phyloP scores from a whole-genome alignment of 1,284 basidiomycete species.

The Cryptococcus amylolentus region DNA sequence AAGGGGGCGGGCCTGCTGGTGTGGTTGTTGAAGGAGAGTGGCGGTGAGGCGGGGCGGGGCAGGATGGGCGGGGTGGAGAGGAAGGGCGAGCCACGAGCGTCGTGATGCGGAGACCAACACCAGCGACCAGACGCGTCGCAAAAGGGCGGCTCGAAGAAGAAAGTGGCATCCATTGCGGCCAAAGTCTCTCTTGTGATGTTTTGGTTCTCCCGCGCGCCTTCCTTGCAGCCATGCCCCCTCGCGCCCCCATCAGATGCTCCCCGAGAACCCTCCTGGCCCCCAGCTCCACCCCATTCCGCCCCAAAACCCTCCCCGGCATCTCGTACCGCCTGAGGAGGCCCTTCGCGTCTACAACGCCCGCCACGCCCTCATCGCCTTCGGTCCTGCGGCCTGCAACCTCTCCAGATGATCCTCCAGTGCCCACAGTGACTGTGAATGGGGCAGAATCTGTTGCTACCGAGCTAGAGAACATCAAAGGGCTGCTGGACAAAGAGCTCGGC shows the following conservation, averaged over 20 bases:
- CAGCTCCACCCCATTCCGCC: too few species aligned
- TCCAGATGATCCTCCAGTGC: too few species aligned
- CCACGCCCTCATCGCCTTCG: background rate
- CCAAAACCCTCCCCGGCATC: too few species aligned
- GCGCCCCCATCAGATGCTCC: background rate
- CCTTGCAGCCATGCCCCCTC: too few species aligned
- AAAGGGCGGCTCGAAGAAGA: background rate
- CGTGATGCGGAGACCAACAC: background rate
- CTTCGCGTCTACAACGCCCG: slow-evolving; percentile 1
- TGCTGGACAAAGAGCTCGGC: slow-evolving; percentile 38
- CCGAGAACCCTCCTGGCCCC: background rate
- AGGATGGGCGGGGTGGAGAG: background rate
- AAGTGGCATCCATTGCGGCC: too few species aligned
- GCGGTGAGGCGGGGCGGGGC: background rate
- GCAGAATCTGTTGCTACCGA: background rate
- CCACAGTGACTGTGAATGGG: slow-evolving; percentile 4
- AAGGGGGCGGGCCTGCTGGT: background rate
- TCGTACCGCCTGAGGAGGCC: background rate
- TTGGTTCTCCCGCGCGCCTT: too few species aligned
- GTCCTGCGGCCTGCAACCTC: too few species aligned
- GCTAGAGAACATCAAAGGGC: slow-evolving; percentile 14
- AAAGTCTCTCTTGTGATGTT: too few species aligned
- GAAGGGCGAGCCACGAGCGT: background rate
- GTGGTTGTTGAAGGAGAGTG: background rate
- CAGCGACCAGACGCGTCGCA: background rate